A percentile compares a stretch with the other conserved stretches of the same genome.
These are phyloP conservation scores for Umbilicus rupestris DNA, from an alignment of 164 flowering plant species.

Conservation along the genomic window DNA sequence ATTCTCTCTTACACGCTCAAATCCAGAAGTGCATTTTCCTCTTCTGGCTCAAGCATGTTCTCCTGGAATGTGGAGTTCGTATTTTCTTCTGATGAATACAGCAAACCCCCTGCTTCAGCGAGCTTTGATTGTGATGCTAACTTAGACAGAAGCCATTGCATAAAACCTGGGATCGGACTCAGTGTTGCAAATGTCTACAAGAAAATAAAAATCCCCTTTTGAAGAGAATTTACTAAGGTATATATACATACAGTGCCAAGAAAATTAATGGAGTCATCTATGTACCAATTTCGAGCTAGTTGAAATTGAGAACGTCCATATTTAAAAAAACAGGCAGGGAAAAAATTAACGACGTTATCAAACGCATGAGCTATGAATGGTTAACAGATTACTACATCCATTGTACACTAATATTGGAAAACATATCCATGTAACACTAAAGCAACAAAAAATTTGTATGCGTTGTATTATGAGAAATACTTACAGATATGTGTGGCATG, in stretches of 20 bases:
- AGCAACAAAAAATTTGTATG: background rate
- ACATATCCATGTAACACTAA: background rate
- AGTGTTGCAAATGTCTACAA: slow-evolving; percentile 82
- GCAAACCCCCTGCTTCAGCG: slow-evolving; percentile 29
- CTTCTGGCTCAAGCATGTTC: slow-evolving; percentile 62
- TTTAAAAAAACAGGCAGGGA: background rate
- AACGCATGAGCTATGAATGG: background rate
- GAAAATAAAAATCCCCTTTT: slow-evolving; percentile 7
- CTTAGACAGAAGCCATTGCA: slow-evolving; percentile 85
- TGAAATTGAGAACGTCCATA: background rate
- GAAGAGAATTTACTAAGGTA: slow-evolving; percentile 12
- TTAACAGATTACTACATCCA: background rate
- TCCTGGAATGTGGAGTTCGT: slow-evolving; percentile 54
- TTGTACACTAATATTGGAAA: background rate
- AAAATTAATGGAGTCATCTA: background rate
- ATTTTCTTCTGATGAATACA: slow-evolving; percentile 18
- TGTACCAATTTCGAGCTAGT: background rate
- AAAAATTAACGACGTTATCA: background rate
- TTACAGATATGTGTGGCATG: slow-evolving; percentile 80
- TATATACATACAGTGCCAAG: background rate
- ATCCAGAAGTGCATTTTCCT: slow-evolving; percentile 54
- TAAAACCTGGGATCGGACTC: slow-evolving; percentile 85
- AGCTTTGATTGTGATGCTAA: slow-evolving; percentile 66
- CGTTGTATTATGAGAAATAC: slow-evolving; percentile 14
- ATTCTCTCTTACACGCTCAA: slow-evolving; percentile 37